phyloP scores from a whole-genome alignment of 1,139 yeast genomes.

The Zygotorulaspora mrakii region DNA sequence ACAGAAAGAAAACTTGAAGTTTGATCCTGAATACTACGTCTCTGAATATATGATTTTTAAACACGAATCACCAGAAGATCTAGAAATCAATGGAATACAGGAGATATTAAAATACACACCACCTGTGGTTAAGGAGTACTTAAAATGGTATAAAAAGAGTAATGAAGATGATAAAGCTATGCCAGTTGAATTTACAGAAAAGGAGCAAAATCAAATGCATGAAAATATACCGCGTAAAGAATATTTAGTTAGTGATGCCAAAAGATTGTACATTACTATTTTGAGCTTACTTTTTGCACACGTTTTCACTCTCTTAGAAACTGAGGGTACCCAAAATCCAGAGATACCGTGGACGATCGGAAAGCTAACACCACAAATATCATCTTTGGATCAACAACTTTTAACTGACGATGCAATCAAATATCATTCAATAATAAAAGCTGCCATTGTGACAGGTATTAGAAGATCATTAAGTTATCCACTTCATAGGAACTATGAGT shows the following conservation, averaged over 20 bases:
- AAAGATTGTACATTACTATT: slow-evolving; percentile 56
- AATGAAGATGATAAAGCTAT: slow-evolving; percentile 31
- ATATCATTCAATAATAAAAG: slow-evolving; percentile 42
- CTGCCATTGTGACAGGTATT: slow-evolving; percentile 55
- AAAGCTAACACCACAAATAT: slow-evolving; percentile 70
- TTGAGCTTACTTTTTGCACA: slow-evolving; percentile 68
- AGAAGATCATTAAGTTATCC: slow-evolving; percentile 79
- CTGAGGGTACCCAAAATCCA: slow-evolving; percentile 70
- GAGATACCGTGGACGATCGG: slow-evolving; percentile 97
- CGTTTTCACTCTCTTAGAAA: slow-evolving; percentile 70
- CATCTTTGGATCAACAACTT: slow-evolving; percentile 62
- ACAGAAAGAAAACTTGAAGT: slow-evolving; percentile 68
- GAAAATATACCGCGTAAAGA: slow-evolving; percentile 59
- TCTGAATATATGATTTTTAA: slow-evolving; percentile 69
- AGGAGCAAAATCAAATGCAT: slow-evolving; percentile 64
- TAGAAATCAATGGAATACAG: slow-evolving; percentile 49
- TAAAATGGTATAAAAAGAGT: slow-evolving; percentile 48
- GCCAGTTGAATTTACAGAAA: slow-evolving; percentile 50
- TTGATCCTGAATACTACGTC: slow-evolving; percentile 85
- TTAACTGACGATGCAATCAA: slow-evolving; percentile 39
- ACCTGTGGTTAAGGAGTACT: slow-evolving; percentile 44
- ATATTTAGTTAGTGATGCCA: slow-evolving; percentile 52
- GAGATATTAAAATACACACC: slow-evolving; percentile 56
- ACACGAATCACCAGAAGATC: slow-evolving; percentile 49
- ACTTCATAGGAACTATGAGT: slow-evolving; percentile 64